Evolutionary conservation across 2,329 filamentous ascomycete species (phyloP).

Genomic region (Lachnellula cervina): DNA sequence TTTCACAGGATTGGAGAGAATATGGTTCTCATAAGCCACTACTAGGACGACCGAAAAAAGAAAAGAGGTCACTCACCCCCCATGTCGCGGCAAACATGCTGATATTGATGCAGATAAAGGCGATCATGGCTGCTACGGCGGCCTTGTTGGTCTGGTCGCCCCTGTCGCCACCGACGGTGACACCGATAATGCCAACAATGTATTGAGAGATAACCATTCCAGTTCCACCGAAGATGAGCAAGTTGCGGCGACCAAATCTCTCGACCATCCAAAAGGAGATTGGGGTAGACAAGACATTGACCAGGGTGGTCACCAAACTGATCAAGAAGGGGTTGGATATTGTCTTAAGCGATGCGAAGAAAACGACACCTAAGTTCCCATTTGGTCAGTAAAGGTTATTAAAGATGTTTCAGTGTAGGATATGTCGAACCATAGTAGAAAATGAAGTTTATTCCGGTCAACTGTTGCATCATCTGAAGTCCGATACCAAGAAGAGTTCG

Average conservation of each 20-base stretch:
- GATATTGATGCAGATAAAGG: slow-evolving; percentile 89
- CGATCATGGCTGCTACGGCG: slow-evolving; percentile 64
- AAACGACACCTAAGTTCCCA: slow-evolving; percentile 49
- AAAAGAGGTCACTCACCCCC: slow-evolving; percentile 50
- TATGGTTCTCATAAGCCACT: background rate
- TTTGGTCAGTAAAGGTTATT: too few relatives aligned
- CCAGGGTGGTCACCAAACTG: slow-evolving; percentile 77
- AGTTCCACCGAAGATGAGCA: slow-evolving; percentile 72
- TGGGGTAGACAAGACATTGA: slow-evolving; percentile 82
- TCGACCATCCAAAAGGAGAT: slow-evolving; percentile 86
- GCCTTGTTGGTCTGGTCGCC: slow-evolving; percentile 46
- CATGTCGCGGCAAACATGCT: slow-evolving; percentile 88
- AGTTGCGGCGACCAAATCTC: slow-evolving; percentile 70
- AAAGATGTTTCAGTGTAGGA: too few relatives aligned
- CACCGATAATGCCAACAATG: slow-evolving; percentile 73
- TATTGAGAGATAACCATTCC: slow-evolving; percentile 86
- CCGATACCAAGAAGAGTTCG: slow-evolving; percentile 67
- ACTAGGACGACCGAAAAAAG: too few relatives aligned
- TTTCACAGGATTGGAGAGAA: slow-evolving; percentile 44
- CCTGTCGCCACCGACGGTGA: slow-evolving; percentile 50
- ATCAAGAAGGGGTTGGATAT: slow-evolving; percentile 78
- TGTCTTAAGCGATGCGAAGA: slow-evolving; percentile 74
- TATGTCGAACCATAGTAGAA: slow-evolving; percentile 64
- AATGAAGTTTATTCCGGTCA: slow-evolving; percentile 82
- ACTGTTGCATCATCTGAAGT: slow-evolving; percentile 77